Base-by-base conservation (phyloP, 345 rosid genomes). In the Eucalyptus lansdowneana region DNA sequence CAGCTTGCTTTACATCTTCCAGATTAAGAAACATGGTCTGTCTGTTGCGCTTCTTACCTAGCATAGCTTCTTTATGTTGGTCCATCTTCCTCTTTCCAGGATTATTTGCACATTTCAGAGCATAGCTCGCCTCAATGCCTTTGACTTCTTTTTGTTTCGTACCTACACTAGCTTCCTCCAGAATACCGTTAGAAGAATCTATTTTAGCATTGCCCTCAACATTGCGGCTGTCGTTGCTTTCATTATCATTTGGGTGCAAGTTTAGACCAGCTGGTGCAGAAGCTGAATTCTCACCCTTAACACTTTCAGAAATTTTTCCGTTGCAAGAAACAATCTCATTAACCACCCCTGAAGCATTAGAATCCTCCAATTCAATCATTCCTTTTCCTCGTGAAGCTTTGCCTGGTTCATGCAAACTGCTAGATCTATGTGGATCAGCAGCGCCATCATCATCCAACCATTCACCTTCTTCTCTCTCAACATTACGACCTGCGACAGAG, bases 381-480 rank as follows among this genome's bases (percentile, higher is more conserved):
- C 51, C 94, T 76, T 80, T 91, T 58, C 91, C 94, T 88, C 89
- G 92, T 27, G 91, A 92, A 90, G 90, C 88, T 90, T 90, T 92
- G 45, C 91, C 92, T 72, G 90, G 93, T 86, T 92, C 95, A 88
- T 12, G 90, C 86, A 91, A 54, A 50, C 86, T 53, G 91, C 67
- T 80, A 50, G 90, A 67, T 31, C 88, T 91, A 90, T 62, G 49
- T 17, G 88, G 92, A 90, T 91, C 94, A 81, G 92, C 92, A 50
- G 92, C 88, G 83, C 92, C 95, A 93, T 96, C 99, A 11, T 92
- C 92, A 89, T 97, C 99, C 62, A 94, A 95, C 98, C 95, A 97
- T 92, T 98, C 99, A 89, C 99, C 99, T 95, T 98, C 99, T 95
- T 98, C 99, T 93, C 96, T 96, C 90, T 97, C 99, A 50, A 91